Percentiles rank a stretch among this genome's conserved stretches.
Conservation (phyloP, 176 grass and related monocot genomes). For the Cenchrus fungigraminus region DNA sequence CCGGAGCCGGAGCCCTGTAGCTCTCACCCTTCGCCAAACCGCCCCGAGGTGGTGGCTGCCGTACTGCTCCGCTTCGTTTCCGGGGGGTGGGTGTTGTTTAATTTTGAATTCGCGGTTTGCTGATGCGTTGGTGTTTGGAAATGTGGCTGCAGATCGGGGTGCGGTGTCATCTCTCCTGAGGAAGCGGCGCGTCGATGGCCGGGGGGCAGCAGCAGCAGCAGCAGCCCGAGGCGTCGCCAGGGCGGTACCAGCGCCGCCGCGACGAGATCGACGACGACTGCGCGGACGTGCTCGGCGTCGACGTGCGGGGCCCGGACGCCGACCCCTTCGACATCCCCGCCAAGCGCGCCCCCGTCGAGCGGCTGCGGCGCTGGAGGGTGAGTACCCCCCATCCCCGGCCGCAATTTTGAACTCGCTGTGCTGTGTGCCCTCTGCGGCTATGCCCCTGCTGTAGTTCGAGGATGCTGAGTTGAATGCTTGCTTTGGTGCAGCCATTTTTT, state of each 20-base stretch:
- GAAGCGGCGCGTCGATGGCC: constrained; percentile 32
- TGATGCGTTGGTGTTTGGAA: constrained; percentile 1
- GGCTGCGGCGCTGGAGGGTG: constrained; percentile 71
- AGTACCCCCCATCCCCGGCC: constrained; percentile 20
- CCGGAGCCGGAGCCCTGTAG: neutral
- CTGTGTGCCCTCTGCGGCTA: neutral
- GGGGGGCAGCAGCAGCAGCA: constrained; percentile 25
- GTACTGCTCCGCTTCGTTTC: neutral
- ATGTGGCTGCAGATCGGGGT: constrained; percentile 52
- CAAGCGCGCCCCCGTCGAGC: constrained; percentile 59
- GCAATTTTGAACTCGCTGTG: constrained; percentile 13
- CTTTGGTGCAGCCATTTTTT: neutral
- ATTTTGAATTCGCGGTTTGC: neutral
- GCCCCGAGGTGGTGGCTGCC: constrained; percentile 51
- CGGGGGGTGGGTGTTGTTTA: neutral
- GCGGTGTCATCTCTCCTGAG: constrained; percentile 80
- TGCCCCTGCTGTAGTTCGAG: neutral
- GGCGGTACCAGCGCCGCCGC: constrained; percentile 35
- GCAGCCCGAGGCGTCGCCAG: constrained; percentile 50
- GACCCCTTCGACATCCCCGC: constrained; percentile 63
- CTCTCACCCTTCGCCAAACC: neutral
- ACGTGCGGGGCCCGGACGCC: neutral
- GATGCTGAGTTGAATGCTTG: neutral
- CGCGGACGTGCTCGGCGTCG: constrained; percentile 43
- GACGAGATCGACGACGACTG: constrained; percentile 51